Evolutionary conservation across 495 filamentous ascomycete genomes (phyloP).

Genomic region (Aspergillus sclerotioniger): DNA sequence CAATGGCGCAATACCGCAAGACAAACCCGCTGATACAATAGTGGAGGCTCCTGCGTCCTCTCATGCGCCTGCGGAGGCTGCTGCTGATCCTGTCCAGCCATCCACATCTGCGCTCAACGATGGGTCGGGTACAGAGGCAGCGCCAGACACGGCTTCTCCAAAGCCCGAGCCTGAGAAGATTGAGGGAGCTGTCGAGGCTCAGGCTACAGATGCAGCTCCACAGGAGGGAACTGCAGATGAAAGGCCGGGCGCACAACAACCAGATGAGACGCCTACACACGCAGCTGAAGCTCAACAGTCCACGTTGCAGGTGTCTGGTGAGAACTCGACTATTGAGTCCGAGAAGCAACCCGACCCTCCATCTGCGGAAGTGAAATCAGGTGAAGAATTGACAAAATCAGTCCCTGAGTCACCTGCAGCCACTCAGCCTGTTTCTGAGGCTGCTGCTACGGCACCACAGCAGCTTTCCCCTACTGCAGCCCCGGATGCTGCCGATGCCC

Average conservation of each 20-base stretch:
- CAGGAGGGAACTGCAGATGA: conserved; percentile 6
- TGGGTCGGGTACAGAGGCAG: conserved; percentile 35
- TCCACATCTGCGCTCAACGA: conserved; percentile 28
- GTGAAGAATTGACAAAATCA: conserved; percentile 5
- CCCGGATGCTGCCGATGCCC: conserved; percentile 1
- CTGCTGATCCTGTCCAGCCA: conserved; percentile 15
- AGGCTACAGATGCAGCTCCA: not conserved
- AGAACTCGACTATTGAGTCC: not conserved
- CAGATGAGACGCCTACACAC: conserved; percentile 4
- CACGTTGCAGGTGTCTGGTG: not conserved
- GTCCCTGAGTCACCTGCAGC: conserved; percentile 2
- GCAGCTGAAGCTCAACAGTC: not conserved
- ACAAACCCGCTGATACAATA: not conserved
- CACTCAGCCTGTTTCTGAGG: conserved; percentile 8
- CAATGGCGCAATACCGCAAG: not conserved
- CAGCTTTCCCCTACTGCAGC: conserved; percentile 5
- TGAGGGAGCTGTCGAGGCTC: not conserved
- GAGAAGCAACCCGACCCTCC: conserved; percentile 1
- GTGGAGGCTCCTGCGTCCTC: conserved; percentile 4
- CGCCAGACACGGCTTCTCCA: not conserved
- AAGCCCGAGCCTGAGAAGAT: conserved; percentile 7
- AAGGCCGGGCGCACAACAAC: not conserved
- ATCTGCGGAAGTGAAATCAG: conserved; percentile 4
- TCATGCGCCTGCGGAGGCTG: not conserved
- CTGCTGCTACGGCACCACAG: conserved; percentile 2